Evolutionary conservation across 257 asterid species (phyloP).

Genomic region (Verbascum thapsus): DNA sequence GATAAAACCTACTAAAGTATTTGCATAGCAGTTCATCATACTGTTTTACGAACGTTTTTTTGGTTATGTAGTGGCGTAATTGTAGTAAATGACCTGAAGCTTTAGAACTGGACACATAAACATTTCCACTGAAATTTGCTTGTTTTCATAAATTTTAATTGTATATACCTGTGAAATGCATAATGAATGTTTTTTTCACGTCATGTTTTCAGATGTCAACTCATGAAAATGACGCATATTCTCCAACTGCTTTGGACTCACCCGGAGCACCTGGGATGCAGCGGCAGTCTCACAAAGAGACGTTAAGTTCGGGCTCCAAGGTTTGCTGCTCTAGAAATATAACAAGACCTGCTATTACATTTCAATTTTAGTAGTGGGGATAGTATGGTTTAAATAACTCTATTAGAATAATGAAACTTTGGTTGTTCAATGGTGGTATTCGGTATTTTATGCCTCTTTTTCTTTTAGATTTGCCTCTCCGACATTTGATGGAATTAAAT

Average conservation of each 20-base stretch:
- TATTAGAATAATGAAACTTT: neutral
- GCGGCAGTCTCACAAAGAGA: slow-evolving; percentile 28
- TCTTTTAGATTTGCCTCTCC: neutral
- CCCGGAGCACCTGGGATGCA: slow-evolving; percentile 25
- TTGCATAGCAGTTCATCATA: neutral
- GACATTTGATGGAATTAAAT: neutral
- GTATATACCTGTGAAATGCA: neutral
- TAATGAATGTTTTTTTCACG: neutral
- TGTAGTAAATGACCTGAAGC: neutral
- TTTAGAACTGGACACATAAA: neutral
- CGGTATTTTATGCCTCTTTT: no score
- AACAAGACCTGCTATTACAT: neutral
- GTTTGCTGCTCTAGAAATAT: slow-evolving; percentile 26
- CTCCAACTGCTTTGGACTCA: slow-evolving; percentile 29
- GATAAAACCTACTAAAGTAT: neutral
- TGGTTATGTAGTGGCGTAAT: neutral
- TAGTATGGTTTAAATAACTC: neutral
- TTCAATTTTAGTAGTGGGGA: neutral
- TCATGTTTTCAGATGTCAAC: slow-evolving; percentile 30
- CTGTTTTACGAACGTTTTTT: neutral
- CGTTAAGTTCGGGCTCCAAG: slow-evolving; percentile 36
- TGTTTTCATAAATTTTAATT: neutral
- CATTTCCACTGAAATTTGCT: neutral
- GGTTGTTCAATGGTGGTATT: neutral
- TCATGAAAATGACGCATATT: slow-evolving; percentile 18